Conservation (phyloP, 2,329 filamentous ascomycete genomes). For the Biscogniauxia marginata region DNA sequence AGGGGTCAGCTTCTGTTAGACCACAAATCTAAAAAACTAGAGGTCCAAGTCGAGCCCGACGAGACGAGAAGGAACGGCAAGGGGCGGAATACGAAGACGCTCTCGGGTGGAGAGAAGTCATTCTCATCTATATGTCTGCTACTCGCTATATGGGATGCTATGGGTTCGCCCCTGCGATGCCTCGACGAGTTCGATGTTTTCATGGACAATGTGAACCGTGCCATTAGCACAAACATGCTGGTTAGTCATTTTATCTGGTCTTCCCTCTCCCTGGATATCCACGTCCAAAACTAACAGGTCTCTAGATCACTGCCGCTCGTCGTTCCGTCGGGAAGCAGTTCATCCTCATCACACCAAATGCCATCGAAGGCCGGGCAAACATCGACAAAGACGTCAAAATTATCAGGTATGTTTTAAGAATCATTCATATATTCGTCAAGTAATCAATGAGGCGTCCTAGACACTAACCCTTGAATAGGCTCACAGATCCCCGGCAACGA, state of each 20-base stretch:
- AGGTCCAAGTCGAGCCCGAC: slow-evolving; percentile 73
- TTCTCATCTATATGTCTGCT: slow-evolving; percentile 96
- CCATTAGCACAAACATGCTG: slow-evolving; percentile 91
- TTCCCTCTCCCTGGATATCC: too few species aligned
- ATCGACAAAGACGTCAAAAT: slow-evolving; percentile 72
- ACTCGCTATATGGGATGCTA: slow-evolving; percentile 93
- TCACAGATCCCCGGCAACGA: slow-evolving; percentile 60
- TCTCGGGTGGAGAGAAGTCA: slow-evolving; percentile 96
- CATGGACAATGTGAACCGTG: slow-evolving; percentile 96
- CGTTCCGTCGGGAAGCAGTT: slow-evolving; percentile 89
- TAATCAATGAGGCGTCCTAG: neutral
- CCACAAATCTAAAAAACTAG: slow-evolving; percentile 70
- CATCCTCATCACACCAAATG: slow-evolving; percentile 93
- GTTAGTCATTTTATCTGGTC: slow-evolving; percentile 49
- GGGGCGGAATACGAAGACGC: slow-evolving; percentile 82
- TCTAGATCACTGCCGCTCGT: slow-evolving; percentile 76
- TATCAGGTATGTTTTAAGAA: slow-evolving; percentile 61
- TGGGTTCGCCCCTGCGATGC: slow-evolving; percentile 92
- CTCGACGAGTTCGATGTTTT: slow-evolving; percentile 99
- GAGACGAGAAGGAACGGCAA: slow-evolving; percentile 66
- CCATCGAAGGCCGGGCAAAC: slow-evolving; percentile 61
- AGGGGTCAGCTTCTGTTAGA: slow-evolving; percentile 78
- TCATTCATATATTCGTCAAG: neutral
- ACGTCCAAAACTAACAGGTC: slow-evolving; percentile 21
- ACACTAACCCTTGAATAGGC: slow-evolving; percentile 39